Conservation (phyloP, 768 basidiomycete species). For the Suillus bovinus region DNA sequence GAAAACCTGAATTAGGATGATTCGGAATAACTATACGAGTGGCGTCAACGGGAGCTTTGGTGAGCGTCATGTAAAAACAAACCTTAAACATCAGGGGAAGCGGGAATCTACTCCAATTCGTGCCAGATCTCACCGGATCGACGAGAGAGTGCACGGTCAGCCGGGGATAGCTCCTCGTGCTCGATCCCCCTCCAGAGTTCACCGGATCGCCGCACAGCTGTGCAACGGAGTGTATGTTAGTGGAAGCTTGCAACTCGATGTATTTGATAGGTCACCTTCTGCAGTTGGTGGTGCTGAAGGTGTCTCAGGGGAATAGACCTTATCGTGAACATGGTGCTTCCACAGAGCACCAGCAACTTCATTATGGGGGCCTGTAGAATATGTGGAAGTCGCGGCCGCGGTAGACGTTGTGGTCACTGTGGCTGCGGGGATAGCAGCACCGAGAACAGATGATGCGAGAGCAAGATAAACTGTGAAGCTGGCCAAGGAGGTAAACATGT, state of each 20-base stretch:
- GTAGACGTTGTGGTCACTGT: not conserved
- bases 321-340: conserved; percentile 24
- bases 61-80: not conserved
- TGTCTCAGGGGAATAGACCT: conserved; percentile 13
- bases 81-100: not conserved
- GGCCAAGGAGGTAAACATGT: not conserved
- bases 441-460: not conserved
- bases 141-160: not conserved
- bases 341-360: conserved; percentile 14
- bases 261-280: not conserved
- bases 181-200: not conserved
- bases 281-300: not conserved
- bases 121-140: not conserved
- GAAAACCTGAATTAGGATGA: not conserved
- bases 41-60: not conserved
- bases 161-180: not conserved
- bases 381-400: not conserved
- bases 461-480: not conserved
- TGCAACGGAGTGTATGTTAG: not conserved
- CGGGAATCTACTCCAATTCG: not conserved
- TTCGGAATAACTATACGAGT: not conserved
- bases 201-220: not conserved
- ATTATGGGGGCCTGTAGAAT: not conserved
- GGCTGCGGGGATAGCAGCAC: not conserved
- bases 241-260: not conserved